phyloP scores from a whole-genome alignment of 306 rosid genomes.

The Trifolium pratense region DNA sequence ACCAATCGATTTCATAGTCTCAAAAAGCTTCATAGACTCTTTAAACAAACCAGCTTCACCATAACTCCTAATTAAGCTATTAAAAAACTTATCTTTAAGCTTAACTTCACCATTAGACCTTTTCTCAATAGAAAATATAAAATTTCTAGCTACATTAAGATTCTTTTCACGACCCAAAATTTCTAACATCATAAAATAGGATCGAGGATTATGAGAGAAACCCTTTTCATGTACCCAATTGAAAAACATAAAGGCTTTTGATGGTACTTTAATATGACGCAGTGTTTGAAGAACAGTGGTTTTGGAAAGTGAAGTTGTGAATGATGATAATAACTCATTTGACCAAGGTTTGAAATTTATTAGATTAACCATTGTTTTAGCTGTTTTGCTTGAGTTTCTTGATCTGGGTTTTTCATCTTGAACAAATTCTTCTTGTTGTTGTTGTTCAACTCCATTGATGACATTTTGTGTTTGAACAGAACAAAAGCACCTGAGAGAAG shows the following conservation, averaged over 20 bases:
- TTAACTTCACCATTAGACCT: constrained; percentile 66
- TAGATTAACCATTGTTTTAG: background rate
- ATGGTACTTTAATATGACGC: constrained; percentile 52
- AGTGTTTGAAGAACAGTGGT: constrained; percentile 70
- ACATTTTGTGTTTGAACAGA: background rate
- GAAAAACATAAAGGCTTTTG: constrained; percentile 67
- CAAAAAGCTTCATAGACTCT: constrained; percentile 71
- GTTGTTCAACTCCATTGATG: background rate
- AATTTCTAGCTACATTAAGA: constrained; percentile 76
- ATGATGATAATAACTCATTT: constrained; percentile 47
- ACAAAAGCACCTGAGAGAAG: background rate
- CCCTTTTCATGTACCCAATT: constrained; percentile 66
- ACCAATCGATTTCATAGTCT: constrained; percentile 63
- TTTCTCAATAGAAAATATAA: constrained; percentile 70
- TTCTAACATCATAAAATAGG: constrained; percentile 66
- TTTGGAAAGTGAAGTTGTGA: constrained; percentile 59
- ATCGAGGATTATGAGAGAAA: constrained; percentile 57
- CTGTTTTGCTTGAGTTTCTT: background rate
- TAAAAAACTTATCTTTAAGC: constrained; percentile 71
- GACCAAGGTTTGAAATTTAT: constrained; percentile 26
- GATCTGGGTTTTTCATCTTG: background rate
- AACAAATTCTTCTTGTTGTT: background rate
- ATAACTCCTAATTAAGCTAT: constrained; percentile 73
- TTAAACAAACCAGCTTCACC: constrained; percentile 76
- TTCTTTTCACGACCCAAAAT: constrained; percentile 61